phyloP scores from a whole-genome alignment of 2,329 filamentous ascomycete genomes.

The Fusarium caatingaense region DNA sequence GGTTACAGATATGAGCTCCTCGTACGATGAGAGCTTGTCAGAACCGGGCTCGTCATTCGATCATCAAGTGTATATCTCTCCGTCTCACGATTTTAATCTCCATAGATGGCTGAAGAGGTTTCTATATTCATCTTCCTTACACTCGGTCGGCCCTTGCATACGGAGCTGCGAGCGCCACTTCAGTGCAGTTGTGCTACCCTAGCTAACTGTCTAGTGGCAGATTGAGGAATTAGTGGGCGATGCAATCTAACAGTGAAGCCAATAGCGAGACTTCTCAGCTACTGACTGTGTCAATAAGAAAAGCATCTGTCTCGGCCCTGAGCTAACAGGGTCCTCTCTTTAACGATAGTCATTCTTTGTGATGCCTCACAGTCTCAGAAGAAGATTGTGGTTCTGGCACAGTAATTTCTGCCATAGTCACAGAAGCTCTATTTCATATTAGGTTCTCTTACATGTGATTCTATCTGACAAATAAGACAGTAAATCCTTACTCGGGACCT shows the following conservation, averaged over 20 bases:
- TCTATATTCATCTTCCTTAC: not conserved
- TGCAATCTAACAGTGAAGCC: not conserved
- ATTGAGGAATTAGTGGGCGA: not conserved
- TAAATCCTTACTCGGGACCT: not conserved
- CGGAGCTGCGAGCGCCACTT: conserved; percentile 21
- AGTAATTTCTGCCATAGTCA: not conserved
- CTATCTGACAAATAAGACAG: not conserved
- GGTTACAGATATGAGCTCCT: not conserved
- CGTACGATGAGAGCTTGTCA: not conserved
- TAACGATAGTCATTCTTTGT: not conserved
- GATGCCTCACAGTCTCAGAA: not conserved
- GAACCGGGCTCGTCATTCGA: not conserved
- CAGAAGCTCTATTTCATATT: not conserved
- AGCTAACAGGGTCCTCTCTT: not conserved
- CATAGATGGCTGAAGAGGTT: not conserved
- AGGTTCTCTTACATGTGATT: conserved; percentile 28
- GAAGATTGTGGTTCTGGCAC: not conserved
- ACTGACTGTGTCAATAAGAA: not conserved
- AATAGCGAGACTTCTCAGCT: not conserved
- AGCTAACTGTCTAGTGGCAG: conserved; percentile 11
- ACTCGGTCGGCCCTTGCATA: conserved; percentile 27
- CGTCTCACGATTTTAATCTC: not conserved
- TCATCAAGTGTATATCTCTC: not conserved
- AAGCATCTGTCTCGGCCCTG: not conserved
- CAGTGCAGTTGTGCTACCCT: conserved; percentile 29